Evolutionary conservation across 23 red algal genomes (phyloP), one percentile per base, ranked within the genome.

Genomic region (Pyropia yezoensis): DNA sequence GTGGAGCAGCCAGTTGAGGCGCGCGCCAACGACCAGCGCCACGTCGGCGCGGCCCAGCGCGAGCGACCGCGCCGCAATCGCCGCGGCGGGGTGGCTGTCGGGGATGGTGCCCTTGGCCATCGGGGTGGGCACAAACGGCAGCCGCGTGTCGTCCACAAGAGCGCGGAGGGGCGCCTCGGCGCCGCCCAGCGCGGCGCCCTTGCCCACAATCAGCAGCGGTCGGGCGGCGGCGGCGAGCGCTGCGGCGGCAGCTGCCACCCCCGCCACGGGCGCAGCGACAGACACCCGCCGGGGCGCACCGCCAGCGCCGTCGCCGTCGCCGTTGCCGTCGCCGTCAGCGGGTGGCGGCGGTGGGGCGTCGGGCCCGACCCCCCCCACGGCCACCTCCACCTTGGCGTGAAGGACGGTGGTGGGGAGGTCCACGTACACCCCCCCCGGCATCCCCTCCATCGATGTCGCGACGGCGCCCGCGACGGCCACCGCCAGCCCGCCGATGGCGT

Each of bases 1-100:
- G 54, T 67, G 64, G 14, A 67, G 23, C 13, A 67, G 50, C 64
- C 64, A 67, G 54, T 67, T 67, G 14, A 67, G 64, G 3, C 64
- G 64, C n/a, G 64, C 64, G 24, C 64, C 64, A 15, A 67, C 21
- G 14, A 67, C 14, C 14, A 67, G 8, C 14, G 54, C 64, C 50
- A 67, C 64, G 22, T 67, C 64, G 1, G 64, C 64, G 11, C 54
- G 49, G 21, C 28, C 54, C 21, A 67, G 54, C 8, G 54, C 64
- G 2, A 67, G 54, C 13, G 64, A 67, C 50, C 64, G 64, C 25
- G 64, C 64, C 50, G 64, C 64, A 0, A 52, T 18, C 21, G 64
- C 64, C 50, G 49, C 54, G 0, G 19, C 49, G 22, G 21, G 21
- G 54, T 67, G 64, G 20, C 49, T 53, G 27, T 67, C 64, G 54